phyloP scores from a whole-genome alignment of 1,139 yeast genomes.

The Kurtzmaniella quercitrusa region DNA sequence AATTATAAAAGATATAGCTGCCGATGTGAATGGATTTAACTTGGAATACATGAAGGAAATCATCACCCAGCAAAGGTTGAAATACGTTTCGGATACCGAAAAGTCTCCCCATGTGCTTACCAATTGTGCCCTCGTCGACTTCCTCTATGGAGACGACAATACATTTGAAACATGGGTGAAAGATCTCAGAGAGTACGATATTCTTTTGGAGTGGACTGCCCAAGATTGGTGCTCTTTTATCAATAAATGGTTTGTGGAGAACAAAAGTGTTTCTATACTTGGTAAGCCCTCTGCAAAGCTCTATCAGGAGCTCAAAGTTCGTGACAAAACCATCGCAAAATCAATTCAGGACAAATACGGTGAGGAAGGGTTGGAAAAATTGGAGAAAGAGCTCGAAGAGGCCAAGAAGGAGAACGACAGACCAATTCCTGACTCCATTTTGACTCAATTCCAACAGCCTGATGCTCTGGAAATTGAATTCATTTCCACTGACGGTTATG shows the following conservation, averaged over 20 bases:
- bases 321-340: constrained; percentile 45
- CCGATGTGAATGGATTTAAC: constrained; percentile 50
- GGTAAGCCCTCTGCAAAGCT: constrained; percentile 70
- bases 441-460: constrained; percentile 61
- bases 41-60: constrained; percentile 61
- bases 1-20: constrained; percentile 46
- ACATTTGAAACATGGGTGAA: constrained; percentile 53
- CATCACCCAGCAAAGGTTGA: constrained; percentile 60
- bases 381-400: constrained; percentile 45
- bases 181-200: constrained; percentile 57
- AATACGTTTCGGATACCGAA: constrained; percentile 63
- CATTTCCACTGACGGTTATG: constrained; percentile 62
- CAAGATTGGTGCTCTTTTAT: constrained; percentile 65
- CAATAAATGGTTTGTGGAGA: constrained; percentile 52
- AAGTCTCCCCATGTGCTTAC: constrained; percentile 59
- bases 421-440: constrained; percentile 68
- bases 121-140: constrained; percentile 69
- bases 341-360: constrained; percentile 55
- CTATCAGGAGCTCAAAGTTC: constrained; percentile 49
- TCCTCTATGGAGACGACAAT: constrained; percentile 73
- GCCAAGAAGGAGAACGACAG: constrained; percentile 69
- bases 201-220: constrained; percentile 54
- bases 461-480: constrained; percentile 74
- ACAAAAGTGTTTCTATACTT: constrained; percentile 67
- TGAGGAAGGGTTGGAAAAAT: constrained; percentile 51